Conservation (phyloP, 2,329 filamentous ascomycete genomes). For the Colletotrichum sp. region DNA sequence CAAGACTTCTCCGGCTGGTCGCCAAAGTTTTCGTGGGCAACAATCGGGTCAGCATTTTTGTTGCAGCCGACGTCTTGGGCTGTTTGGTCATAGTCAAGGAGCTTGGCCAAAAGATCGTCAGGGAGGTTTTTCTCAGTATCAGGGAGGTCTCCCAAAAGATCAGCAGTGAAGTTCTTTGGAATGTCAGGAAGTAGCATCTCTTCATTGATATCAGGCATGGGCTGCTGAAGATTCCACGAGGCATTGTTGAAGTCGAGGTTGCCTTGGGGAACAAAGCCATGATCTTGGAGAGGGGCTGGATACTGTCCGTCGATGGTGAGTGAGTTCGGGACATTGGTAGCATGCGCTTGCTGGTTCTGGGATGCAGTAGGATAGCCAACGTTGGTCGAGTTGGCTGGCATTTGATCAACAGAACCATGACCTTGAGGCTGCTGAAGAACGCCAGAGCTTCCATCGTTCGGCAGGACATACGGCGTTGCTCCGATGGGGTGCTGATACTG, state of each 20-base stretch:
- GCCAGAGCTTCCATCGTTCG: background rate
- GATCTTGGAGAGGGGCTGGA: background rate
- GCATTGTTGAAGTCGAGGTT: background rate
- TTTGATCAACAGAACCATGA: rapidly evolving
- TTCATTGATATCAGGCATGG: background rate
- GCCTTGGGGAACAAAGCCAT: background rate
- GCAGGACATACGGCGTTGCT: background rate
- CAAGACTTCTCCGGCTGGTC: background rate
- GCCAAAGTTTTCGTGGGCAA: background rate
- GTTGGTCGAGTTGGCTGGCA: background rate
- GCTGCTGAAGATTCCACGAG: background rate
- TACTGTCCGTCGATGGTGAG: background rate
- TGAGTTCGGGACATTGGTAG: background rate
- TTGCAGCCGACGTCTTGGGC: background rate
- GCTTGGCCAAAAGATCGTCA: background rate
- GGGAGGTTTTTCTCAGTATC: background rate
- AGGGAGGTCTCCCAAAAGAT: background rate
- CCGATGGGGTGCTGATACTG: background rate
- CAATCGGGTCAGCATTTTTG: background rate
- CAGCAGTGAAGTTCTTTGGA: background rate
- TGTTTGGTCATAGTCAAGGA: background rate
- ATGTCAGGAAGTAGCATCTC: background rate
- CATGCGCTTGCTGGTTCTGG: background rate
- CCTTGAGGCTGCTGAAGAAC: background rate
- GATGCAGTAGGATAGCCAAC: background rate